phyloP scores from a whole-genome alignment of 164 flowering plant genomes.

The Kalanchoe fedtschenkoi region DNA sequence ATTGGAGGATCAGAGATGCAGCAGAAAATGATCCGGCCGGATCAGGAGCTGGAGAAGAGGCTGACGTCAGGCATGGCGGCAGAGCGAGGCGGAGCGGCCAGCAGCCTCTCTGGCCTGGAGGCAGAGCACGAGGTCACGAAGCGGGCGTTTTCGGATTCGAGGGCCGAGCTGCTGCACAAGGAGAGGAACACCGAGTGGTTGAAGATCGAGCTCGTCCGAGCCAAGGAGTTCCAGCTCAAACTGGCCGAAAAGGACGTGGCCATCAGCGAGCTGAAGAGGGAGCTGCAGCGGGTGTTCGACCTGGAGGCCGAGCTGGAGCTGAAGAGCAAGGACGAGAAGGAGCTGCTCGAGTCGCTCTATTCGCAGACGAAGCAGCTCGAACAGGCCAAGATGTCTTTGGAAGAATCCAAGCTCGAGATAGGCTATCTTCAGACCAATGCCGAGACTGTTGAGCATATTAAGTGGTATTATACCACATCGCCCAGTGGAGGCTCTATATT shows the following conservation, averaged over 20 bases:
- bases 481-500: too few relatives aligned
- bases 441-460: too few relatives aligned
- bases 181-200: slow-evolving; percentile 19
- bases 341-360: slow-evolving; percentile 26
- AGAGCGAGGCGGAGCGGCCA: slow-evolving; percentile 21
- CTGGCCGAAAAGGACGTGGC: slow-evolving; percentile 22
- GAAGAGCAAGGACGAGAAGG: slow-evolving; percentile 33
- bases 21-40: slow-evolving; percentile 21
- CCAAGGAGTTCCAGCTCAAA: slow-evolving; percentile 14
- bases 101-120: slow-evolving; percentile 15
- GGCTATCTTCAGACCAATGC: slow-evolving; percentile 24
- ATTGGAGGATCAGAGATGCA: slow-evolving; percentile 18
- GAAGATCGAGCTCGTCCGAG: slow-evolving; percentile 23
- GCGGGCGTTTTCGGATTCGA: slow-evolving; percentile 16
- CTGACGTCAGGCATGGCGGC: slow-evolving; percentile 19
- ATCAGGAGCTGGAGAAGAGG: slow-evolving; percentile 27
- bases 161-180: slow-evolving; percentile 19
- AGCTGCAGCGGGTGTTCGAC: slow-evolving; percentile 21
- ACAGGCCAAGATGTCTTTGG: slow-evolving; percentile 37
- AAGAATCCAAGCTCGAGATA: slow-evolving; percentile 44
- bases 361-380: slow-evolving; percentile 48
- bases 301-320: slow-evolving; percentile 32
- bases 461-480: too few relatives aligned
- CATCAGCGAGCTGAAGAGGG: slow-evolving; percentile 19
- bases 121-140: slow-evolving; percentile 23